Evolutionary conservation across 2,329 filamentous ascomycete genomes (phyloP).

Genomic region (Aureobasidium subglaciale): DNA sequence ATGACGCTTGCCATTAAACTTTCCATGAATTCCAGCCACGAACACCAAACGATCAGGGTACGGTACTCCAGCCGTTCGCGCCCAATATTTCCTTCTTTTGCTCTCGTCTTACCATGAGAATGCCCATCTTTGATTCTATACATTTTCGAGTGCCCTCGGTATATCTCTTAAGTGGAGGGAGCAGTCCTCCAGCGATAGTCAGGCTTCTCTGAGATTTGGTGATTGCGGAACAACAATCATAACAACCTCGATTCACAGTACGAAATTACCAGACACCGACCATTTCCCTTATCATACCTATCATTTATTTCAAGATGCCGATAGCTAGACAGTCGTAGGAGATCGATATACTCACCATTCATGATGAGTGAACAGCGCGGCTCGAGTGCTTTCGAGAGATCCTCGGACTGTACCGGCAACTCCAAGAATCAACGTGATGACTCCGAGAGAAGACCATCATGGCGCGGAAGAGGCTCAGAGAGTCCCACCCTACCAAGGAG

Average conservation of each 20-base stretch:
- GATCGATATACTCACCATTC: neutral
- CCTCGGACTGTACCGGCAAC: neutral
- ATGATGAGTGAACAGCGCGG: neutral
- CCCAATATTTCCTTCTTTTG: neutral
- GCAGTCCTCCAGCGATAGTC: too few relatives aligned
- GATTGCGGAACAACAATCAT: neutral
- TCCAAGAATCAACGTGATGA: neutral
- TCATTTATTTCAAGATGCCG: neutral
- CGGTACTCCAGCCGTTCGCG: neutral
- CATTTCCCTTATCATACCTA: neutral
- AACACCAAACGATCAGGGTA: neutral
- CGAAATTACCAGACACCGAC: too few relatives aligned
- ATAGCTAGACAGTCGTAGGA: neutral
- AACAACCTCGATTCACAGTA: neutral
- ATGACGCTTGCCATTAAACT: neutral
- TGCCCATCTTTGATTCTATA: neutral
- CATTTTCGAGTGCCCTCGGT: too few relatives aligned
- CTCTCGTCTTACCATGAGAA: neutral
- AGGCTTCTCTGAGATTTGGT: neutral
- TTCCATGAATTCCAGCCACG: neutral
- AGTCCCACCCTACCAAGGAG: neutral
- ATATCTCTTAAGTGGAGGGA: neutral
- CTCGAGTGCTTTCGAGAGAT: constrained; percentile 1
- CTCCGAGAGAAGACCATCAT: neutral
- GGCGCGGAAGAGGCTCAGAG: neutral